These are phyloP conservation scores for Zymoseptoria tritici DNA, from an alignment of 2,329 filamentous ascomycete species.

Conservation along the genomic window DNA sequence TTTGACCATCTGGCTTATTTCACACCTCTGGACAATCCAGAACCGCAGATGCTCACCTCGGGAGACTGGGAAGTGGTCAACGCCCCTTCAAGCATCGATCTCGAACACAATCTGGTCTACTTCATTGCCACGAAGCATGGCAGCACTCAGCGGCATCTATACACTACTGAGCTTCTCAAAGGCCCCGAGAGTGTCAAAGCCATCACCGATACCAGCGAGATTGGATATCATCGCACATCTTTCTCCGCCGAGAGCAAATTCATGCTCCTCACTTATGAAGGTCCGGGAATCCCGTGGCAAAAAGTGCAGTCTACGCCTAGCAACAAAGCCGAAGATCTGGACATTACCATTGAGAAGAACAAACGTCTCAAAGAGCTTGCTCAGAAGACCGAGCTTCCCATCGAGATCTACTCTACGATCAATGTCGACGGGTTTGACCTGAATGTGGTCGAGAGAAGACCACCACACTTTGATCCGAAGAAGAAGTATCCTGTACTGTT, in stretches of 20 bases:
- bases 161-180: conserved; percentile 79
- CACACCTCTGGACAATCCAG: conserved; percentile 70
- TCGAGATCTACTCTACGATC: conserved; percentile 73
- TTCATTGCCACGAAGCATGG: conserved; percentile 81
- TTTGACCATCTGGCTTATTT: conserved; percentile 94
- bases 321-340: conserved; percentile 35
- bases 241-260: conserved; percentile 81
- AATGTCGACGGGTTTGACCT: conserved; percentile 71
- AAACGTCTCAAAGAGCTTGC: conserved; percentile 59
- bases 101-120: conserved; percentile 81
- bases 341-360: conserved; percentile 71
- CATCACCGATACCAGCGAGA: conserved; percentile 63
- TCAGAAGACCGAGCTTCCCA: conserved; percentile 70
- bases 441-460: conserved; percentile 73
- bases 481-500: conserved; percentile 93
- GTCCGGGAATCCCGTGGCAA: conserved; percentile 83
- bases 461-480: conserved; percentile 75
- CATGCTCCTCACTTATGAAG: conserved; percentile 73
- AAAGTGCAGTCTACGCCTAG: conserved; percentile 79
- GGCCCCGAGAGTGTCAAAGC: conserved; percentile 54
- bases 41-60: conserved; percentile 79
- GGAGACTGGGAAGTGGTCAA: conserved; percentile 88
- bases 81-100: conserved; percentile 75
- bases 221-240: conserved; percentile 73
- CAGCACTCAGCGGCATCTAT: conserved; percentile 83